Evolutionary conservation across 306 rosid species (phyloP), one percentile per base, ranked within the genome.

Genomic region (Vigna trinervia): DNA sequence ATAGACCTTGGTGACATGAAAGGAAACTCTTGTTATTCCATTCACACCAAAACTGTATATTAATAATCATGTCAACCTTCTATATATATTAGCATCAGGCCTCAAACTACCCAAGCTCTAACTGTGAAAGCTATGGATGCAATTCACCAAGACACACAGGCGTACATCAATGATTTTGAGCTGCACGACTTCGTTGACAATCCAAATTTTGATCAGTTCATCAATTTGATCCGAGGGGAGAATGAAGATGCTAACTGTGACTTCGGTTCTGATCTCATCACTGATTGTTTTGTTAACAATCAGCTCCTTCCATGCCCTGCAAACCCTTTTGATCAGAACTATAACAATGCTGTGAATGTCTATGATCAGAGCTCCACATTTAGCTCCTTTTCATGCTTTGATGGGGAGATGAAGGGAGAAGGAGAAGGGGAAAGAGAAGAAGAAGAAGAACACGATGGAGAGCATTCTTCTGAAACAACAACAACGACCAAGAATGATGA

Each of bases 211-310:
- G 89, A 87, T 83, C 96, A 86, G 50, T 92, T 89, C 58, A 80
- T 94, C 75, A 83, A 92, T 82, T 86, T 84, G 54, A 86, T 95
- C 67, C 83, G 96, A 3, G 96, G 96, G 23, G 97, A 85, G 38
- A 69, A 64, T 28, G 91, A 76, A 45, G 82, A 80, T 69, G 76
- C 81, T 2, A 48, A 75, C 6, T 30, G 78, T 22, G 82, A 79
- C 86, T 88, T 89, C 5, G 81, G 76, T 80, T 77, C 80, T 20
- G 88, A 86, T 36, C 82, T 78, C 54, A 61, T 89, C 83, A 88
- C 82, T 64, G 88, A 85, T 64, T 79, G 84, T 70, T 86, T 90
- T 12, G 63, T 75, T 48, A 85, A 85, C 32, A 71, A 65, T 51
- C 85, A 69, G 11, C 78, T 83, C 43, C 78, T 60, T 80, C 48